Conservation (phyloP, 2,329 filamentous ascomycete genomes). For the Paecilomyces niveus region DNA sequence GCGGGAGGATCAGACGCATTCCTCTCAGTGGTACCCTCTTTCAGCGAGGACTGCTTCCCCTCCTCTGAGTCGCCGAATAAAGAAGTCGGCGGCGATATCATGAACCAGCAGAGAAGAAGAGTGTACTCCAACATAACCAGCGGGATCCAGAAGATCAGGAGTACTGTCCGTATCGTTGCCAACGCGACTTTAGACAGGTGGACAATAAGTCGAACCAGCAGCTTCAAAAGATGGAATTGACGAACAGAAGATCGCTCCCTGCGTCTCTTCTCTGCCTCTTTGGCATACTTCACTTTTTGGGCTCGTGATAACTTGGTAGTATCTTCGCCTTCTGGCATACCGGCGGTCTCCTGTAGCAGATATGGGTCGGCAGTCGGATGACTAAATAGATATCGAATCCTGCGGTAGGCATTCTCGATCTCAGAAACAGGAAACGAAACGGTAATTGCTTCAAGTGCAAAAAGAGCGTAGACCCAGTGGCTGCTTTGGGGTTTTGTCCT, state of each 20-base stretch:
- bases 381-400: neutral
- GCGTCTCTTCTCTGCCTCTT: neutral
- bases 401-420: neutral
- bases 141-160: neutral
- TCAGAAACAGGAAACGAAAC: conserved; percentile 3
- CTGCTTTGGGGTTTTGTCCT: conserved; percentile 4
- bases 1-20: neutral
- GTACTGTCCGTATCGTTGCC: neutral
- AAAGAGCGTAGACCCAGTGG: conserved; percentile 4
- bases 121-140: neutral
- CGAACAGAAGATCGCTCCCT: neutral
- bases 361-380: neutral
- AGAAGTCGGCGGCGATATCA: neutral
- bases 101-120: neutral
- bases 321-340: neutral
- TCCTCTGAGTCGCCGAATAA: neutral
- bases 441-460: neutral
- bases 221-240: neutral
- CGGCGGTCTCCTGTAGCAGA: neutral
- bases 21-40: neutral
- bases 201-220: neutral
- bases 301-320: neutral
- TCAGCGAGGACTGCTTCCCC: neutral
- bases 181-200: neutral
- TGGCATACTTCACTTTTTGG: neutral